Percentiles rank a stretch among this genome's conserved stretches.
These are phyloP conservation scores for Stramenopiles sp. DNA, from an alignment of 352 stramenopile genomes.

Conservation along the genomic window DNA sequence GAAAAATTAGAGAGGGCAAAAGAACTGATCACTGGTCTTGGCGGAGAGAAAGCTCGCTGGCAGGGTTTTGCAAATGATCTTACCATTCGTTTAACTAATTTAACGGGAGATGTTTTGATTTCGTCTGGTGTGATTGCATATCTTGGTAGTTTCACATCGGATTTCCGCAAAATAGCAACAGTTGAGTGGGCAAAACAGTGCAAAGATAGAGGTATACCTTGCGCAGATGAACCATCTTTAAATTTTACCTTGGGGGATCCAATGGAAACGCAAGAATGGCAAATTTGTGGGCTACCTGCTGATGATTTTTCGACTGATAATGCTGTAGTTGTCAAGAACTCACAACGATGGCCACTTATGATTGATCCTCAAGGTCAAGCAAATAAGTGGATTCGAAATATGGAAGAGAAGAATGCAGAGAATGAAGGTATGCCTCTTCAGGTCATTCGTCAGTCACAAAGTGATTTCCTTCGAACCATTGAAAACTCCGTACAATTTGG, in stretches of 20 bases:
- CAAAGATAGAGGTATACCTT: slow-evolving; percentile 18
- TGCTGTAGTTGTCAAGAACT: slow-evolving; percentile 52
- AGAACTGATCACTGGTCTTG: slow-evolving; percentile 57
- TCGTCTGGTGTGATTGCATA: slow-evolving; percentile 59
- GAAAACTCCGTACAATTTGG: slow-evolving; percentile 80
- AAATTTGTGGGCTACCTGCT: slow-evolving; percentile 60
- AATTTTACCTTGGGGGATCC: slow-evolving; percentile 43
- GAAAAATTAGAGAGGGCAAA: slow-evolving; percentile 59
- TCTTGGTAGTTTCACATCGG: slow-evolving; percentile 48
- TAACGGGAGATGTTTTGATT: slow-evolving; percentile 64
- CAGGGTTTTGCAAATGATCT: slow-evolving; percentile 42
- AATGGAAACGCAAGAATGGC: slow-evolving; percentile 60
- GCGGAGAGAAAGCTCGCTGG: slow-evolving; percentile 65
- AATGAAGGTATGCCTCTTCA: no score
- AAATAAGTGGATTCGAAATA: slow-evolving; percentile 76
- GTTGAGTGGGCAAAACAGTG: slow-evolving; percentile 26
- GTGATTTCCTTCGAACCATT: slow-evolving; percentile 60
- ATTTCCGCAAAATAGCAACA: slow-evolving; percentile 43
- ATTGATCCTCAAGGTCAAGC: slow-evolving; percentile 73
- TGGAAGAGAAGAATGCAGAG: slow-evolving; percentile 41
- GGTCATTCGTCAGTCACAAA: slow-evolving; percentile 55
- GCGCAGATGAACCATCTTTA: slow-evolving; percentile 18
- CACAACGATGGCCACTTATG: slow-evolving; percentile 66
- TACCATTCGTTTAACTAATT: slow-evolving; percentile 30
- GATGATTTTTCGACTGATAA: slow-evolving; percentile 79